Conservation (phyloP, 306 rosid genomes). For the Geum urbanum region DNA sequence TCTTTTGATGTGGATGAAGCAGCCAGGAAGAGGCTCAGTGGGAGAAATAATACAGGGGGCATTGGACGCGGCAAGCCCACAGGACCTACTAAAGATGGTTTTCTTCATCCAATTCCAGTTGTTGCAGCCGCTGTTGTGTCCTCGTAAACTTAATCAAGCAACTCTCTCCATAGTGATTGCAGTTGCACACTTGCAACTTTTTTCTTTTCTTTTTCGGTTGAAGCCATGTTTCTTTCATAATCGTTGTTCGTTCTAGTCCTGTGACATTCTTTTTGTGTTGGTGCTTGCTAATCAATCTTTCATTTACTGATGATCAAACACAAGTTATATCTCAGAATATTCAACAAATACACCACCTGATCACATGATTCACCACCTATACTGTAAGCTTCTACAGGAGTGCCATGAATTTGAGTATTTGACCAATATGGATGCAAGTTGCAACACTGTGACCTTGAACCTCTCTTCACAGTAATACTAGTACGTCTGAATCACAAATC, state of each 20-base stretch:
- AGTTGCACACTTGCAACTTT: constrained; percentile 66
- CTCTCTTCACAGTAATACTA: too few species aligned
- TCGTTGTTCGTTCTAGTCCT: not conserved
- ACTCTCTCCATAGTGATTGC: constrained; percentile 29
- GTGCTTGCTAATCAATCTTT: not conserved
- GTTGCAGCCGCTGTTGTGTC: constrained; percentile 43
- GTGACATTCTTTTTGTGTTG: not conserved
- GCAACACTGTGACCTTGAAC: too few species aligned
- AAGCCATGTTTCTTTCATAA: constrained; percentile 3
- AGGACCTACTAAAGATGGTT: constrained; percentile 24
- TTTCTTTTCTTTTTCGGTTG: constrained; percentile 15
- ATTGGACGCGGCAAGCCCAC: constrained; percentile 57
- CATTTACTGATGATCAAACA: not conserved
- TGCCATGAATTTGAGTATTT: too few species aligned
- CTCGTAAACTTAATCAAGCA: constrained; percentile 34
- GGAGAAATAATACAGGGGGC: constrained; percentile 44
- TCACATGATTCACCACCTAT: not conserved
- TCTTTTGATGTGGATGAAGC: constrained; percentile 25
- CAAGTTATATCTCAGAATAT: not conserved
- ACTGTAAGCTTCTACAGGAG: too few species aligned
- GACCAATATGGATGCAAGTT: too few species aligned
- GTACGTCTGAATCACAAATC: too few species aligned
- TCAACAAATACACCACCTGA: not conserved
- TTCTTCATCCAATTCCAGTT: constrained; percentile 36
- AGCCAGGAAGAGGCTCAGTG: constrained; percentile 31